phyloP scores from a whole-genome alignment of 208 protist species.

The Leptomonas pyrrhocoris region DNA sequence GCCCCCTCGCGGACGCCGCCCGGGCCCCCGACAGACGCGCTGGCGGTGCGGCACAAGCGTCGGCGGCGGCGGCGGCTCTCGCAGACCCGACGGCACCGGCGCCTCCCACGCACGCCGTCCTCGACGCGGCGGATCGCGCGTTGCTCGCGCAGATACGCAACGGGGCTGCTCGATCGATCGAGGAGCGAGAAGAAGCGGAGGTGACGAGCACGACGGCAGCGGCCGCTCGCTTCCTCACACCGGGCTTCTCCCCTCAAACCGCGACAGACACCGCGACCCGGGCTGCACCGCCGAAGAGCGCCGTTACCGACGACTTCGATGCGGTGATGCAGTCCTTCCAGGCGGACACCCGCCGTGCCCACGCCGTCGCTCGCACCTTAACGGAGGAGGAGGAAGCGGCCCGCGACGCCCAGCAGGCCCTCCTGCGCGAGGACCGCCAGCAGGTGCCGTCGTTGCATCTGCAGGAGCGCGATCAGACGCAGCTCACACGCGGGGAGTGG shows the following conservation, averaged over 20 bases:
- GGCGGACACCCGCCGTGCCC: constrained; percentile 62
- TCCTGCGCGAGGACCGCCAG: constrained; percentile 62
- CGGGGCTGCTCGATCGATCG: constrained; percentile 8
- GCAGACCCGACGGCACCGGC: constrained; percentile 1
- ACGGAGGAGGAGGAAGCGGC: constrained; percentile 64
- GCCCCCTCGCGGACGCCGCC: constrained; percentile 14
- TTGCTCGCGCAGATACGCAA: constrained; percentile 36
- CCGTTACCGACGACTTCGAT: constrained; percentile 71
- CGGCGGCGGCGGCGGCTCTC: background rate
- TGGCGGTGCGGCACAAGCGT: background rate
- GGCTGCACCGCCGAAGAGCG: constrained; percentile 2
- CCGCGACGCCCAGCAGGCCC: constrained; percentile 34
- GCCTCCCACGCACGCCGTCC: constrained; percentile 10
- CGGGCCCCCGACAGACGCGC: background rate
- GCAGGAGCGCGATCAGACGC: constrained; percentile 41
- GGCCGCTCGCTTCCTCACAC: background rate
- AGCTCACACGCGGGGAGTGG: constrained; percentile 77
- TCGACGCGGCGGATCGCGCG: constrained; percentile 27
- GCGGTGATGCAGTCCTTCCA: constrained; percentile 65
- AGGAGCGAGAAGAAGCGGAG: constrained; percentile 19
- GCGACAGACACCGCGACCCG: constrained; percentile 14
- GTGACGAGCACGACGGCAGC: background rate
- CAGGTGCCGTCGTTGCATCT: constrained; percentile 50
- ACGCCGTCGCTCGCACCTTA: constrained; percentile 64
- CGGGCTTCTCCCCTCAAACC: background rate